Evolutionary conservation across 208 protist genomes (phyloP).

Genomic region (Crithidia sp.): DNA sequence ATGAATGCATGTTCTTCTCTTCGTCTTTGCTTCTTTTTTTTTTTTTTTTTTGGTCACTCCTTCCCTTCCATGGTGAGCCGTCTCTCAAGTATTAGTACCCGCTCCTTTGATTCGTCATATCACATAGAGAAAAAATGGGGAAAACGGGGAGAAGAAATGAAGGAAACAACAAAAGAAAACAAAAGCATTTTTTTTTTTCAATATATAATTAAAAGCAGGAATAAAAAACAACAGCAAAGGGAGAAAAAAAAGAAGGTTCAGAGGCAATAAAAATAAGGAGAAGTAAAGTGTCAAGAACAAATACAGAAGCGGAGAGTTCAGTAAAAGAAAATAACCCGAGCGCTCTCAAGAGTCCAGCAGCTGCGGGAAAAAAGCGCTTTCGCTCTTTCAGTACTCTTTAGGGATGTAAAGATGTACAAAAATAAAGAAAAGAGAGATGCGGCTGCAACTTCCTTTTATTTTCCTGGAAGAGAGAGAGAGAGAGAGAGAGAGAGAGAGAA

Average conservation of each 20-base stretch:
- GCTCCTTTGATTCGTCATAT: too few species aligned
- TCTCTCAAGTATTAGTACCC: too few species aligned
- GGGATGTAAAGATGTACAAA: slow-evolving; percentile 5
- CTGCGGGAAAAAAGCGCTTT: too few species aligned
- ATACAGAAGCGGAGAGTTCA: too few species aligned
- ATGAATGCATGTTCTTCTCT: too few species aligned
- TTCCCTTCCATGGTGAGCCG: too few species aligned
- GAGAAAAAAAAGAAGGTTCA: neutral
- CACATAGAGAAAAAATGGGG: too few species aligned
- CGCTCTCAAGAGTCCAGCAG: neutral
- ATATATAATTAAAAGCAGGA: neutral
- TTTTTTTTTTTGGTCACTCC: too few species aligned
- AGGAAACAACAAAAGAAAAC: slow-evolving; percentile 3
- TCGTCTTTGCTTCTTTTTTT: too few species aligned
- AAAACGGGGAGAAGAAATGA: neutral
- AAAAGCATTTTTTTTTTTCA: slow-evolving; percentile 8
- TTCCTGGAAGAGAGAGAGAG: neutral
- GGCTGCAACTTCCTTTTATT: neutral
- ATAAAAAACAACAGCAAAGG: slow-evolving; percentile 2
- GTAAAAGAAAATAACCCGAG: too few species aligned
- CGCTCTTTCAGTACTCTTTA: neutral
- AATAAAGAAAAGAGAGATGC: neutral
- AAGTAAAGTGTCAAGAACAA: neutral
- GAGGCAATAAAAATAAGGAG: slow-evolving; percentile 1
- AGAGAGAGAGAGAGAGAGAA: neutral